Conservation (phyloP, 257 asterid genomes). For the Lycium ferocissimum region DNA sequence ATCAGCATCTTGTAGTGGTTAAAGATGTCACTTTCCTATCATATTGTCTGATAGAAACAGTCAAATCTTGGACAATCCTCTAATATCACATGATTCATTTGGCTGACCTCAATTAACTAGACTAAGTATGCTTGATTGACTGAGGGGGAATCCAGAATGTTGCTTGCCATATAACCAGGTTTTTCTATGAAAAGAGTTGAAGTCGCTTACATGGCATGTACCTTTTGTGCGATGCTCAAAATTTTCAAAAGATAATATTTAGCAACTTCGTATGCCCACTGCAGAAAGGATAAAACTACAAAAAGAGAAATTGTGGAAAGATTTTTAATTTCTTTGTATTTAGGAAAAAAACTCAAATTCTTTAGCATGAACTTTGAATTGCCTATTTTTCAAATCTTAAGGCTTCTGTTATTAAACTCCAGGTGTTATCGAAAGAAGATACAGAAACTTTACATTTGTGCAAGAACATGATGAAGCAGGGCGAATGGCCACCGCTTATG, state of each 20-base stretch:
- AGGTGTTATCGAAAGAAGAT: slow-evolving; percentile 77
- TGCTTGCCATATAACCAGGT: not conserved
- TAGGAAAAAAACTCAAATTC: not conserved
- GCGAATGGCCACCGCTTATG: slow-evolving; percentile 95
- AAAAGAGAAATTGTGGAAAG: not conserved
- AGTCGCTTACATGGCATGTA: not conserved
- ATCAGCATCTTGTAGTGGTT: not conserved
- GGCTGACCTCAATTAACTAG: not conserved
- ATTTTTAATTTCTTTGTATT: not conserved
- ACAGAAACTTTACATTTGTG: slow-evolving; percentile 68
- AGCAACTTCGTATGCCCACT: not conserved
- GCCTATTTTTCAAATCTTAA: not conserved
- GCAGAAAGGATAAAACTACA: not conserved
- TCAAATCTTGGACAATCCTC: not conserved
- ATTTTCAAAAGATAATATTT: not conserved
- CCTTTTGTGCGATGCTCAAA: not conserved
- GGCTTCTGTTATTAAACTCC: slow-evolving; percentile 8
- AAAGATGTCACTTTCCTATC: not conserved
- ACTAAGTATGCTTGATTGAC: not conserved
- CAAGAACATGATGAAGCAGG: slow-evolving; percentile 84
- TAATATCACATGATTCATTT: not conserved
- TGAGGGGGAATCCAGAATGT: not conserved
- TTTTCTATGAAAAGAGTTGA: not conserved
- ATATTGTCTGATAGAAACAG: not conserved
- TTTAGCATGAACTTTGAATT: not conserved